phyloP scores from a whole-genome alignment of 805 yeast species.

The Candida maris region DNA sequence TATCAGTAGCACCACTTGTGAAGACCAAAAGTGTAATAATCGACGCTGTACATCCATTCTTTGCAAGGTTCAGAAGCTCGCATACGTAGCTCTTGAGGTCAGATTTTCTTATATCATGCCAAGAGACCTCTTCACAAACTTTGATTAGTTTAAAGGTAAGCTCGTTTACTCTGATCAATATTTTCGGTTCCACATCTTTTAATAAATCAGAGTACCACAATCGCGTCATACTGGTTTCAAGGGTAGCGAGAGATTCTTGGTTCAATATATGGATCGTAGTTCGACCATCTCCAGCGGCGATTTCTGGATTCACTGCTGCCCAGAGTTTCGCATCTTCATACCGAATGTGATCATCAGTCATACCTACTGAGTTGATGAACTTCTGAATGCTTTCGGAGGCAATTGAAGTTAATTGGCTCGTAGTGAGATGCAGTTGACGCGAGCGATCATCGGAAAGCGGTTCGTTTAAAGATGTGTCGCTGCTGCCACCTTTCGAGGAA shows the following conservation, averaged over 20 bases:
- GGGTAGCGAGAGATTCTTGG: conserved; percentile 12
- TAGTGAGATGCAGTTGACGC: no score
- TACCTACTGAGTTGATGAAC: background rate
- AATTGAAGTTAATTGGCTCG: background rate
- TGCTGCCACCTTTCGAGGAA: background rate
- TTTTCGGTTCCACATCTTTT: conserved; percentile 19
- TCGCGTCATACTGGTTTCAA: conserved; percentile 23
- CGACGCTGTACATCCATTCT: conserved; percentile 31
- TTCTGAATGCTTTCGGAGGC: background rate
- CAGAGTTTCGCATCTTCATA: background rate
- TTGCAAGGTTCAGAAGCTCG: conserved; percentile 14
- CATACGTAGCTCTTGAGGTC: conserved; percentile 2
- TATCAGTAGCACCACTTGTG: conserved; percentile 38
- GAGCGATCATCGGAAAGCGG: background rate
- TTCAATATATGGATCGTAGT: conserved; percentile 3
- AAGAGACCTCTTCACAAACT: conserved; percentile 17
- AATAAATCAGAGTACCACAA: conserved; percentile 17
- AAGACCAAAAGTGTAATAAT: conserved; percentile 39
- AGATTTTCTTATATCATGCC: conserved; percentile 19
- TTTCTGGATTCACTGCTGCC: background rate
- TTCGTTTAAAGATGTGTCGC: background rate
- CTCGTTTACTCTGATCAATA: conserved; percentile 32
- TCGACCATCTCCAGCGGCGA: background rate
- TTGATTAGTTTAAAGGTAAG: conserved; percentile 29
- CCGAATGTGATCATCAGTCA: background rate